phyloP scores from a whole-genome alignment of 2,329 filamentous ascomycete genomes.

The Penicillium sp. region DNA sequence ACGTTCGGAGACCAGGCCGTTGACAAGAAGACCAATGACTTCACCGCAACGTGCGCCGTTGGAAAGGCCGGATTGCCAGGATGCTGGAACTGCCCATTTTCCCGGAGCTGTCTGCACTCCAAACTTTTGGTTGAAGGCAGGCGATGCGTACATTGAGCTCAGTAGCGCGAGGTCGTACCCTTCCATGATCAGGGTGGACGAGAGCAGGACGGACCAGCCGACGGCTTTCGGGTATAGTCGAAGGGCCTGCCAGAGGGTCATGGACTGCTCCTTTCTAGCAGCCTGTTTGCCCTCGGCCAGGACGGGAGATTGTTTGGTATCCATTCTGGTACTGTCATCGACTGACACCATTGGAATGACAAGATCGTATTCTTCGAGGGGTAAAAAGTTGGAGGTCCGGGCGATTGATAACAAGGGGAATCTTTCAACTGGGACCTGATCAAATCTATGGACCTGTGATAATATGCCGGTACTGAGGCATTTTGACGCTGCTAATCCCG shows the following conservation, averaged over 20 bases:
- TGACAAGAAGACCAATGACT: conserved; percentile 30
- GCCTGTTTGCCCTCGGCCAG: conserved; percentile 26
- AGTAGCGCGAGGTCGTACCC: conserved; percentile 41
- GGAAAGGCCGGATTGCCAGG: conserved; percentile 33
- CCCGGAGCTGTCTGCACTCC: conserved; percentile 22
- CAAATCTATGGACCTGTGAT: neutral
- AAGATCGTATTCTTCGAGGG: neutral
- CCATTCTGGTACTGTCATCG: neutral
- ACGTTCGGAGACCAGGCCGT: conserved; percentile 29
- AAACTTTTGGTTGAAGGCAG: conserved; percentile 32
- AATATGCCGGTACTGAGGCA: neutral
- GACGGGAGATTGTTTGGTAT: conserved; percentile 2
- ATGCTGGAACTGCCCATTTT: conserved; percentile 26
- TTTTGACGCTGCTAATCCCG: neutral
- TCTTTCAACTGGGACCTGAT: neutral
- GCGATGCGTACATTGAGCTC: conserved; percentile 32
- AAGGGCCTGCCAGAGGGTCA: conserved; percentile 34
- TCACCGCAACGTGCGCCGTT: conserved; percentile 24
- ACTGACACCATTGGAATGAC: neutral
- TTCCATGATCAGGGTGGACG: conserved; percentile 41
- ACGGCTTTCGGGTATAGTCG: conserved; percentile 36
- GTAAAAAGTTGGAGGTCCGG: neutral
- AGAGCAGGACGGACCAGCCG: conserved; percentile 38
- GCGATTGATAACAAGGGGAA: neutral
- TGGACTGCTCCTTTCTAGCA: conserved; percentile 34